These are phyloP conservation scores for Gossypium raimondii DNA, from an alignment of 345 rosid genomes.

Conservation along the genomic window DNA sequence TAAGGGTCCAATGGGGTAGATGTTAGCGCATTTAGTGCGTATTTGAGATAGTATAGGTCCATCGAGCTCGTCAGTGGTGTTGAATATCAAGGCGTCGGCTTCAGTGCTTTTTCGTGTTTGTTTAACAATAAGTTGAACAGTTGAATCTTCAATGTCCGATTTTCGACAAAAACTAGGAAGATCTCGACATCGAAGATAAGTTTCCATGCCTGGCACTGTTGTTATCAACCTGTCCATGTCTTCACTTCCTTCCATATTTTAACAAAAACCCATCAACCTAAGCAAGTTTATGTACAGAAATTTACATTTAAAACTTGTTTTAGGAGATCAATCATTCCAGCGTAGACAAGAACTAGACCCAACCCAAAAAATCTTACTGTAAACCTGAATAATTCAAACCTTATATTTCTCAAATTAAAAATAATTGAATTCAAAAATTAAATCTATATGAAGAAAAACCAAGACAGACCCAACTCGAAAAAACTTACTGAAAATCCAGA, in stretches of 20 bases:
- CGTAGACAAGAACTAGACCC: too few species aligned
- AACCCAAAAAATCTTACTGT: too few species aligned
- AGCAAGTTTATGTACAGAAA: not conserved
- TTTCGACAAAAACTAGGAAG: conserved; percentile 46
- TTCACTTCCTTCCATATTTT: conserved; percentile 27
- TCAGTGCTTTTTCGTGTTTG: conserved; percentile 7
- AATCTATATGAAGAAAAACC: too few species aligned
- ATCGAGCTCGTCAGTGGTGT: conserved; percentile 68
- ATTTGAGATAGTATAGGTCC: conserved; percentile 41
- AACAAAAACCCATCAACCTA: not conserved
- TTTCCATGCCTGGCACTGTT: conserved; percentile 41
- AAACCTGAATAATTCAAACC: too few species aligned
- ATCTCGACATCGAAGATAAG: conserved; percentile 41
- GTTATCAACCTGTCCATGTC: conserved; percentile 43
- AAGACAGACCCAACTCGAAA: too few species aligned
- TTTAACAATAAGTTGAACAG: not conserved
- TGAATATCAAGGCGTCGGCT: conserved; percentile 37
- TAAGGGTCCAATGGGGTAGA: conserved; percentile 54
- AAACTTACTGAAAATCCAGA: too few species aligned
- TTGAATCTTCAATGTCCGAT: conserved; percentile 16
- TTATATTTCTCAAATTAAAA: too few species aligned
- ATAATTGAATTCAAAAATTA: too few species aligned
- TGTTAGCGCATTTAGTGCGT: conserved; percentile 31
- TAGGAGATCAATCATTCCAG: too few species aligned
- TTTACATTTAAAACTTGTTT: not conserved